phyloP scores from a whole-genome alignment of 2,329 filamentous ascomycete species.

The Chrysosporium keratinophilum region DNA sequence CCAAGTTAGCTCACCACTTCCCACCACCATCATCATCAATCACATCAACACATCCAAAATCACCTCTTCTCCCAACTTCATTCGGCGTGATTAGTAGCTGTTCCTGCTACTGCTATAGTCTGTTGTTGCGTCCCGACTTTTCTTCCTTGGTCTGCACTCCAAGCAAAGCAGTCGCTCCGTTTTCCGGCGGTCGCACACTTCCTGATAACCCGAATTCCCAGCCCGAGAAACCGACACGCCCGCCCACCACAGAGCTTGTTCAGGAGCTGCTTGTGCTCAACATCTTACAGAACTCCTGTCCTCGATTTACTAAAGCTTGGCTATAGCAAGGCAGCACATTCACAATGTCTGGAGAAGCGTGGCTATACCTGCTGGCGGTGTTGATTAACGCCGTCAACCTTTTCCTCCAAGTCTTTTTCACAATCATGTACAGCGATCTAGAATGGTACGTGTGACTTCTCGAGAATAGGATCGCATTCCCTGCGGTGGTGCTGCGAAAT shows the following conservation, averaged over 20 bases:
- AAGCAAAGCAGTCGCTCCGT: not conserved
- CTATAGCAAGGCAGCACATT: not conserved
- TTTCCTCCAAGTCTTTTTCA: conserved; percentile 99
- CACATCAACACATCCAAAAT: conserved; percentile 1
- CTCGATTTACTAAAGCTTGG: not conserved
- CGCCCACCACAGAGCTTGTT: not conserved
- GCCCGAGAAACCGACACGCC: not conserved
- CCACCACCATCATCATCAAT: not conserved
- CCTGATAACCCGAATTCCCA: not conserved
- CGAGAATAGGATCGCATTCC: not conserved
- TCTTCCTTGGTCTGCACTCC: not conserved
- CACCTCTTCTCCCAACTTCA: not conserved
- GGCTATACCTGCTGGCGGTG: conserved; percentile 95
- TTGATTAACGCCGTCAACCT: conserved; percentile 99
- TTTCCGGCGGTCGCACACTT: not conserved
- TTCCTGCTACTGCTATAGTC: not conserved
- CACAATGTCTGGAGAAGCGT: conserved; percentile 93
- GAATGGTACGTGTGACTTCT: conserved; percentile 67
- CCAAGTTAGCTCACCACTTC: not conserved
- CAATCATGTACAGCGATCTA: conserved; percentile 99
- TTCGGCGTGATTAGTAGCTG: not conserved
- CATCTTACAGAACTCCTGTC: not conserved
- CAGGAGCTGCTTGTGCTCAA: not conserved
- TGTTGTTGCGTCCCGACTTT: not conserved
- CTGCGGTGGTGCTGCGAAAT: not conserved